Base-by-base conservation (phyloP, 768 basidiomycete genomes). In the Phaeotremella fagi region DNA sequence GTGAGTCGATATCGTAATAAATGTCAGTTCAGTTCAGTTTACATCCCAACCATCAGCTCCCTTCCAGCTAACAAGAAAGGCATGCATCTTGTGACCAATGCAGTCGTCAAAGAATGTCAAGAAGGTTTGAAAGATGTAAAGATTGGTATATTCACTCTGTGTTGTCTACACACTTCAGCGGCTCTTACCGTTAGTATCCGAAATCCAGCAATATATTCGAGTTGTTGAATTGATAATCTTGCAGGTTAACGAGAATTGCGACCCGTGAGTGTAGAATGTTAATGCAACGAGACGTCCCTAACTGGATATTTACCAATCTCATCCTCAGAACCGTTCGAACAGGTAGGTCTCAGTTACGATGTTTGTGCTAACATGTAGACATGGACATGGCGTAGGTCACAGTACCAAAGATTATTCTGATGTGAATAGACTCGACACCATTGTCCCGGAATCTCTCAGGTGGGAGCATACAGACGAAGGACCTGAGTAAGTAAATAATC, bases 381-480 rank as follows among this genome's bases (percentile, higher is more conserved):
- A 92, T 95, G 90, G 84, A 88, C 64, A 94, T 92, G 88, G 74
- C 72, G 88, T 63, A 45, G 33, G 66, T 57, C 2, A 15, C 36
- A 43, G 9, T 7, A 22, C 16, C n/a, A 23, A 37, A 22, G 12
- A n/a, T 12, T 27, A 29, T n/a, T 29, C 45, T 22, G 14, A 33
- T 23, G n/a, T 18, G 33, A 15, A 1, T 43, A 63, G 88, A 3
- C 77, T 95, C 18, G 91, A 95, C 75, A 80, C 76, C 26, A 83
- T 95, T 54, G 89, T 97, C 0, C 91, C 91, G 0, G 90, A 95
- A 70, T 79, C 70, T 14, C 77, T 92, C 14, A 75, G 82, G 47
- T 94, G 90, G 90, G 77, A 77, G 33, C 91, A 95, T 72, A 88
- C 84, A 0, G 89, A 90, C 68, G 91, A 97, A 78, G 90, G 90